Percentiles rank a stretch among this genome's conserved stretches.
These are phyloP conservation scores for Paramecium primaurelia DNA, from an alignment of 73 alveolate genomes.

Conservation along the genomic window DNA sequence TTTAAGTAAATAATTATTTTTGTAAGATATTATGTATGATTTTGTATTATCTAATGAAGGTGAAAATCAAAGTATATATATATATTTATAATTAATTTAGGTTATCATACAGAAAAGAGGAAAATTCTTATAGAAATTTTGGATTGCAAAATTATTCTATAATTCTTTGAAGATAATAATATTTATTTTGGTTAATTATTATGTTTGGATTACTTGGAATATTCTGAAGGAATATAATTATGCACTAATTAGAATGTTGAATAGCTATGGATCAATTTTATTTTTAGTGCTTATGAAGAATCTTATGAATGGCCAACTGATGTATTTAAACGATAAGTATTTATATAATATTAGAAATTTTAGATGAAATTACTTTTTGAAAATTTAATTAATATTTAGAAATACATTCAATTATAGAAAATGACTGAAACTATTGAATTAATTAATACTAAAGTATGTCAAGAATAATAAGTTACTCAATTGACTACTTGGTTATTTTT, in stretches of 20 bases:
- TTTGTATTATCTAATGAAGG: not conserved
- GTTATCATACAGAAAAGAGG: not conserved
- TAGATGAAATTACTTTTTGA: not conserved
- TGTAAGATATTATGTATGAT: constrained; percentile 26
- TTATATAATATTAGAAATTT: not conserved
- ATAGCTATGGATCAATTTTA: not conserved
- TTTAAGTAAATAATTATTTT: not conserved
- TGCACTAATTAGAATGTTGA: not conserved
- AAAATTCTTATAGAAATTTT: not conserved
- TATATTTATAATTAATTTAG: not conserved
- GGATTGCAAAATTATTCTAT: not conserved
- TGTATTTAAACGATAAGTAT: not conserved
- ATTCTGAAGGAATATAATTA: not conserved
- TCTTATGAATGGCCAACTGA: not conserved
- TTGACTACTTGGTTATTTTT: not conserved
- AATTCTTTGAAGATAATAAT: not conserved
- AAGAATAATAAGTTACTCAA: not conserved
- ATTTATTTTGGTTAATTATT: not conserved
- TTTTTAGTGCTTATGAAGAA: not conserved
- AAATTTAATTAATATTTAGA: not conserved
- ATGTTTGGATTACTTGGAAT: not conserved
- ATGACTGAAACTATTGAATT: not conserved
- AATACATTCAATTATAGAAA: not conserved
- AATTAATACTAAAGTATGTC: not conserved
- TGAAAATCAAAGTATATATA: not conserved